Conservation (phyloP, 495 filamentous ascomycete species). For the Daldinia childiae region DNA sequence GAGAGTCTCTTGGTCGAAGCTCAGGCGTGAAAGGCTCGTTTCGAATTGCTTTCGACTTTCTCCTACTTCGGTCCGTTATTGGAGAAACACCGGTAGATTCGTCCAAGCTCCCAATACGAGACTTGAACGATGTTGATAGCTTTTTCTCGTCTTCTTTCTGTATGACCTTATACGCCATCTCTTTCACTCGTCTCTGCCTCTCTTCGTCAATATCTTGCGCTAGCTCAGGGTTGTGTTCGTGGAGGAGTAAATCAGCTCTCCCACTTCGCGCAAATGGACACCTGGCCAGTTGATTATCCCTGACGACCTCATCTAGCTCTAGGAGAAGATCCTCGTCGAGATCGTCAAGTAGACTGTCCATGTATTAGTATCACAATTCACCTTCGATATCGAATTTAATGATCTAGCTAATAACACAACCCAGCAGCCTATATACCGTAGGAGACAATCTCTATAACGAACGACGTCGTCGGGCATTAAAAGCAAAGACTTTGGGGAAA, state of each 20-base stretch:
- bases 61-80: conserved; percentile 62
- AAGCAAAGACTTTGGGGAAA: not conserved
- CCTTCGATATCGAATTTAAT: not conserved
- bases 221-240: conserved; percentile 72
- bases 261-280: conserved; percentile 79
- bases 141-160: conserved; percentile 68
- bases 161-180: conserved; percentile 66
- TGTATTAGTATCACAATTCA: conserved; percentile 20
- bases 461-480: no score
- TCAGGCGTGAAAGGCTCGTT: conserved; percentile 64
- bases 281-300: conserved; percentile 80
- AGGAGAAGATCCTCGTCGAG: conserved; percentile 84
- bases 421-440: not conserved
- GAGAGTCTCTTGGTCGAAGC: conserved; percentile 71
- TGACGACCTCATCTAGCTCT: conserved; percentile 81
- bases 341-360: conserved; percentile 70
- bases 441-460: no score
- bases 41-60: conserved; percentile 56
- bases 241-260: conserved; percentile 72
- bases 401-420: not conserved
- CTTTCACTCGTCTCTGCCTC: conserved; percentile 56
- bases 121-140: conserved; percentile 57
- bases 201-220: conserved; percentile 64
- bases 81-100: conserved; percentile 62
- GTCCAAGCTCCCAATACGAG: conserved; percentile 63